Conservation (phyloP, 371 early-diverging fungal species). For the Amoeboaphelidium occidentale region DNA sequence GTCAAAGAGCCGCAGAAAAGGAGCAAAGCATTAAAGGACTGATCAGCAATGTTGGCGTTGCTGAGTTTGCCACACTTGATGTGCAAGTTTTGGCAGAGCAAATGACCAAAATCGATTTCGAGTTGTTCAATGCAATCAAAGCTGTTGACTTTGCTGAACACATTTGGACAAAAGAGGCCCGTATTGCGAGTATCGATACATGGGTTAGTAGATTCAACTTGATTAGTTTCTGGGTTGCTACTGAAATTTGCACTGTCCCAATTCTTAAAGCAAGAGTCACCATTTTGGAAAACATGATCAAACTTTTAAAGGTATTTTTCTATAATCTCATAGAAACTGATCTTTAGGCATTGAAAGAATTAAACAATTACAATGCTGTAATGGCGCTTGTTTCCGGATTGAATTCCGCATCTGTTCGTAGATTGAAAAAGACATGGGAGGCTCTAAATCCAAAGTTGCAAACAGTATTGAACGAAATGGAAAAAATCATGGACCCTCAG, state of each 20-base stretch:
- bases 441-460: constrained; percentile 8
- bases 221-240: background rate
- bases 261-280: background rate
- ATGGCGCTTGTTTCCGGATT: constrained; percentile 73
- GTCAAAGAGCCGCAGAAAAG: background rate
- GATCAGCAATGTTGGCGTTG: background rate
- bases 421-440: constrained; percentile 69
- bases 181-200: background rate
- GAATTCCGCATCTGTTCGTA: constrained; percentile 58
- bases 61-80: background rate
- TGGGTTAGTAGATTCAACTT: background rate
- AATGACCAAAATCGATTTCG: background rate
- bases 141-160: background rate
- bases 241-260: background rate
- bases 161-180: background rate
- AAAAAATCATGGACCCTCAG: constrained; percentile 2
- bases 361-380: constrained; percentile 80
- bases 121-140: background rate
- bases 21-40: background rate
- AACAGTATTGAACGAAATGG: constrained; percentile 6
- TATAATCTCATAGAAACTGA: too few relatives aligned
- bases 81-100: background rate
- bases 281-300: background rate
- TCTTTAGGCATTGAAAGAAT: constrained; percentile 29
- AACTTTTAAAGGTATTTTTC: background rate